Evolutionary conservation across 306 rosid species (phyloP).

Genomic region (Vicia villosa): DNA sequence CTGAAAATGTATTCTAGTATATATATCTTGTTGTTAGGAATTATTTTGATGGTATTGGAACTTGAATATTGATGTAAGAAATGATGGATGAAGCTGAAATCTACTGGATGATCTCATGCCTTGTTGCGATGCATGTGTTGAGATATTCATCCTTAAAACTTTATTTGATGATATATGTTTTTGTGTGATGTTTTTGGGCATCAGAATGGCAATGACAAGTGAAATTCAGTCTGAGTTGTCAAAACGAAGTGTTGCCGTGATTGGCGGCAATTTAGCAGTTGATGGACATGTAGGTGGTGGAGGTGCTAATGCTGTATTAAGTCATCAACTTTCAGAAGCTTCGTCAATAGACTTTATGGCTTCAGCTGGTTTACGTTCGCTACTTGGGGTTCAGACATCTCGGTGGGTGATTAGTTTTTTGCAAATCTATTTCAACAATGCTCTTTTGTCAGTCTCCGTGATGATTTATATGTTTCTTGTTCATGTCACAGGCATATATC

Average conservation of each 20-base stretch:
- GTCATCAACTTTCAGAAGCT: slow-evolving; percentile 75
- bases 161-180: slow-evolving; percentile 34
- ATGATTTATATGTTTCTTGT: slow-evolving; percentile 23
- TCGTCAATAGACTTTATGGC: slow-evolving; percentile 77
- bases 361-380: slow-evolving; percentile 79
- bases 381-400: slow-evolving; percentile 81
- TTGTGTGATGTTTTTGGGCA: slow-evolving; percentile 36
- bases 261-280: slow-evolving; percentile 86
- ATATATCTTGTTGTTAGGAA: slow-evolving; percentile 1
- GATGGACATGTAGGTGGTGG: slow-evolving; percentile 79
- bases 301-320: slow-evolving; percentile 72
- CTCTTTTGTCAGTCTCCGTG: slow-evolving; percentile 11
- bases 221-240: slow-evolving; percentile 85
- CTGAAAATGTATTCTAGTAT: not conserved
- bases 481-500: slow-evolving; percentile 62
- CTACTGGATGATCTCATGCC: not conserved
- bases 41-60: slow-evolving; percentile 8
- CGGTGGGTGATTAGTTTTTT: slow-evolving; percentile 55
- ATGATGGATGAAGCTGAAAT: slow-evolving; percentile 6
- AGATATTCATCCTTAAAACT: slow-evolving; percentile 3
- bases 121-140: slow-evolving; percentile 10
- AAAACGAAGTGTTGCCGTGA: slow-evolving; percentile 57
- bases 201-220: slow-evolving; percentile 96
- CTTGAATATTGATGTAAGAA: slow-evolving; percentile 16
- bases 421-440: slow-evolving; percentile 15